phyloP scores from a whole-genome alignment of 2,329 filamentous ascomycete species.

The Sarocladium kiliense region DNA sequence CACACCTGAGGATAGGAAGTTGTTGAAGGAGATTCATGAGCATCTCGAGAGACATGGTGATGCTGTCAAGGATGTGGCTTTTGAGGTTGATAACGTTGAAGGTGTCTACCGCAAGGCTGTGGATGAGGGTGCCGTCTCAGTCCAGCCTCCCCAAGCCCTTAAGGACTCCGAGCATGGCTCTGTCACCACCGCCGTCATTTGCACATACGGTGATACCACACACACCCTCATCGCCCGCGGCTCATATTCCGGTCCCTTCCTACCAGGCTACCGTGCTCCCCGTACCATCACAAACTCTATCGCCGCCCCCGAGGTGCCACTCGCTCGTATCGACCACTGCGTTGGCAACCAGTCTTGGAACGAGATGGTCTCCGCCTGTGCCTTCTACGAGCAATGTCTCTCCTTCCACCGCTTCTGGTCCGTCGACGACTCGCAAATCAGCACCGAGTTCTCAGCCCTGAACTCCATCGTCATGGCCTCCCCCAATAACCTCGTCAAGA shows the following conservation, averaged over 20 bases:
- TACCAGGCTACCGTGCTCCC: constrained; percentile 71
- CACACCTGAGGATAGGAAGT: constrained; percentile 54
- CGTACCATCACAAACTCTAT: constrained; percentile 29
- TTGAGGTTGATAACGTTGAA: constrained; percentile 85
- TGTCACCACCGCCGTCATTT: constrained; percentile 72
- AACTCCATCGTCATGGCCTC: constrained; percentile 88
- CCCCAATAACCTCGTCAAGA: constrained; percentile 82
- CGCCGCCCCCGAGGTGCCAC: constrained; percentile 56
- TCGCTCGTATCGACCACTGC: constrained; percentile 87
- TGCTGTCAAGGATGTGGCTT: constrained; percentile 91
- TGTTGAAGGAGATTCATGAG: constrained; percentile 70
- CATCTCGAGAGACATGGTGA: constrained; percentile 88
- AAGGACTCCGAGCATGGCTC: constrained; percentile 58
- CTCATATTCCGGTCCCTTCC: constrained; percentile 68
- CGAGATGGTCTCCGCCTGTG: constrained; percentile 66
- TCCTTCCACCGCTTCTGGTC: constrained; percentile 97
- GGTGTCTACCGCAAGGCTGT: constrained; percentile 74
- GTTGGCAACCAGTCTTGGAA: constrained; percentile 97
- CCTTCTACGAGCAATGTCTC: constrained; percentile 80
- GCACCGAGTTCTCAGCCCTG: constrained; percentile 85
- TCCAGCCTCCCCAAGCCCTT: constrained; percentile 53
- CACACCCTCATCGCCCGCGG: constrained; percentile 80
- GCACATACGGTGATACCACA: constrained; percentile 91
- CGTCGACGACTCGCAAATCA: constrained; percentile 89
- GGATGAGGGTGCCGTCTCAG: constrained; percentile 53